Evolutionary conservation across 306 rosid species (phyloP).

Genomic region (Vigna angularis): DNA sequence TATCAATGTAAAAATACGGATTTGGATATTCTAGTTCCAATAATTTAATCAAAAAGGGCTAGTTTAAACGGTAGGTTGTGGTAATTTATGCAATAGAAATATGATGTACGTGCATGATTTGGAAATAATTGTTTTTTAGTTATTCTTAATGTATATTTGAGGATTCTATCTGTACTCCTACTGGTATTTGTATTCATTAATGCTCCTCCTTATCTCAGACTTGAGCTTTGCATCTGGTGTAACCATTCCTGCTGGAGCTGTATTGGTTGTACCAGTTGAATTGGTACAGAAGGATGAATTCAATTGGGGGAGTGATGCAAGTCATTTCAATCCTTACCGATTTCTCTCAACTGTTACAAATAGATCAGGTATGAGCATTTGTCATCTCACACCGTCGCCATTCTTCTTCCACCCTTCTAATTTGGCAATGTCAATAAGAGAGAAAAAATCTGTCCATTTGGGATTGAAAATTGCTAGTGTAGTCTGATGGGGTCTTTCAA

Average conservation of each 20-base stretch:
- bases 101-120: too few relatives aligned
- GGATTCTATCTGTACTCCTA: neutral
- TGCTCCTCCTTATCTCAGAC: conserved; percentile 52
- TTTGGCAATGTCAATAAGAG: neutral
- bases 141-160: neutral
- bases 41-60: neutral
- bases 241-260: conserved; percentile 77
- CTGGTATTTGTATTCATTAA: conserved; percentile 31
- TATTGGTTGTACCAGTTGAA: conserved; percentile 72
- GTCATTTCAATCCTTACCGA: conserved; percentile 75
- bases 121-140: too few relatives aligned
- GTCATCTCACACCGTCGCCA: neutral
- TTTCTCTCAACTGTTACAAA: conserved; percentile 59
- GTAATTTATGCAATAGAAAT: too few relatives aligned
- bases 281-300: conserved; percentile 72
- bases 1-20: too few relatives aligned
- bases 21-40: too few relatives aligned
- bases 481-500: neutral
- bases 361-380: conserved; percentile 48
- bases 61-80: neutral
- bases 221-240: conserved; percentile 63
- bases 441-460: neutral
- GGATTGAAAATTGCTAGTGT: conserved; percentile 21
- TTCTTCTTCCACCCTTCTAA: too few relatives aligned
- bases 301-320: conserved; percentile 77